Conservation (phyloP, 1,284 basidiomycete species). For the Austropuccinia psidii region DNA sequence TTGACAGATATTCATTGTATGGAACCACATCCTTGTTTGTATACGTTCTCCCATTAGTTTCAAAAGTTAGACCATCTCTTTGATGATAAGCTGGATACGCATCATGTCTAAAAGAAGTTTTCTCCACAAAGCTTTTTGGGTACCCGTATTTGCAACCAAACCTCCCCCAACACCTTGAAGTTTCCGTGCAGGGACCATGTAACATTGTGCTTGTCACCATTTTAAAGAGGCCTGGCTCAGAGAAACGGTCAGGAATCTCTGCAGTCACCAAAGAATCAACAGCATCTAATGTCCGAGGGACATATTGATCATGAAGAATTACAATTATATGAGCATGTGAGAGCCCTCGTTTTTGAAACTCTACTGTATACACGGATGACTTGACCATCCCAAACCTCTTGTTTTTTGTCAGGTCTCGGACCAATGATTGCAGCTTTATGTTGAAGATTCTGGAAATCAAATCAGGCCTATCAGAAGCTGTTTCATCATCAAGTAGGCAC, state of each 20-base stretch:
- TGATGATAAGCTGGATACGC: constrained; percentile 48
- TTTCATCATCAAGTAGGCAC: neutral
- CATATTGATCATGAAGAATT: constrained; percentile 39
- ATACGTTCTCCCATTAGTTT: neutral
- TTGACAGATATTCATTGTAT: constrained; percentile 46
- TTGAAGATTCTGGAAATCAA: neutral
- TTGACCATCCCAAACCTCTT: neutral
- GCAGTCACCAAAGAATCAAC: constrained; percentile 51
- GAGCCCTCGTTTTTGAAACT: constrained; percentile 53
- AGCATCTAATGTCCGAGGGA: constrained; percentile 46
- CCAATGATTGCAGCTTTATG: neutral
- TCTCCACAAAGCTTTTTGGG: constrained; percentile 49
- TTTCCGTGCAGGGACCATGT: constrained; percentile 51
- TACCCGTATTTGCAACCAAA: constrained; percentile 49
- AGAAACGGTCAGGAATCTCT: constrained; percentile 49
- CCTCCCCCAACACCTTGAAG: constrained; percentile 49
- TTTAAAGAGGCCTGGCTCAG: constrained; percentile 49
- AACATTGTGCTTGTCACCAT: constrained; percentile 50
- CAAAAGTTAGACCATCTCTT: neutral
- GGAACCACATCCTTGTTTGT: constrained; percentile 50
- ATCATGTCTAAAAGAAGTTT: constrained; percentile 49
- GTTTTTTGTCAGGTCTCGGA: neutral
- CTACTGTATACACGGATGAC: neutral
- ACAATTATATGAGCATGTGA: constrained; percentile 54
- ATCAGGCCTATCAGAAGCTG: neutral